These are phyloP conservation scores for Rhexocercosporidium sp. DNA, from an alignment of 2,329 filamentous ascomycete genomes.

Conservation along the genomic window DNA sequence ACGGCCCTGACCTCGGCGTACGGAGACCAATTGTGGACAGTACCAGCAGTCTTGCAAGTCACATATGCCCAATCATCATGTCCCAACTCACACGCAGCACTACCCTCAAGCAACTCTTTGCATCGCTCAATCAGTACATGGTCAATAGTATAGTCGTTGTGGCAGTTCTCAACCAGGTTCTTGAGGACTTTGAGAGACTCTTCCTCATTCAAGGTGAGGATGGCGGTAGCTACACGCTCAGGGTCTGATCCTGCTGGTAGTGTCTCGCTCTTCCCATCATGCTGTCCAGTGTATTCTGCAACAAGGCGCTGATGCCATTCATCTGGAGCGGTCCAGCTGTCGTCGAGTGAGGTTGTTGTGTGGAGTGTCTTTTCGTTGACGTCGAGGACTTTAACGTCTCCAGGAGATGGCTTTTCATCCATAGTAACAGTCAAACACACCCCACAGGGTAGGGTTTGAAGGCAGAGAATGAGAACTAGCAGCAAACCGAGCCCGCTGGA, in stretches of 20 bases:
- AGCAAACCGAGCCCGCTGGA: neutral
- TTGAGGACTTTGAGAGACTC: slow-evolving; percentile 29
- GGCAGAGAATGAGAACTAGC: neutral
- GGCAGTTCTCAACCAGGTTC: slow-evolving; percentile 31
- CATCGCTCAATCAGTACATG: slow-evolving; percentile 27
- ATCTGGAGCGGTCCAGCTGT: slow-evolving; percentile 7
- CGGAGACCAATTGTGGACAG: slow-evolving; percentile 32
- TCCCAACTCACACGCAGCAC: slow-evolving; percentile 38
- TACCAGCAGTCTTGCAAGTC: slow-evolving; percentile 24
- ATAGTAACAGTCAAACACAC: neutral
- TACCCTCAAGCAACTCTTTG: slow-evolving; percentile 34
- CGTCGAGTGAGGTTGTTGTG: neutral
- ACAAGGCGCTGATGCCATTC: slow-evolving; percentile 27
- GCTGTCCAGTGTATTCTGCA: slow-evolving; percentile 38
- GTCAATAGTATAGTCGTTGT: slow-evolving; percentile 38
- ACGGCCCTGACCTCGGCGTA: slow-evolving; percentile 41
- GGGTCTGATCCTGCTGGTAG: slow-evolving; percentile 38
- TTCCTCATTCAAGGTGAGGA: slow-evolving; percentile 38
- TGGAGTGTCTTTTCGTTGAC: slow-evolving; percentile 12
- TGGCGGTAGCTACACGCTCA: slow-evolving; percentile 34
- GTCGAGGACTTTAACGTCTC: slow-evolving; percentile 8
- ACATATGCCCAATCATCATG: slow-evolving; percentile 40
- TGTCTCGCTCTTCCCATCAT: slow-evolving; percentile 36
- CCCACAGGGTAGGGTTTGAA: neutral
- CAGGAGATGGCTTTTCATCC: neutral